A percentile compares a stretch with the other conserved stretches of the same genome.
Evolutionary conservation across 352 stramenopile species (phyloP).

Genomic region (Phytophthora litchii): DNA sequence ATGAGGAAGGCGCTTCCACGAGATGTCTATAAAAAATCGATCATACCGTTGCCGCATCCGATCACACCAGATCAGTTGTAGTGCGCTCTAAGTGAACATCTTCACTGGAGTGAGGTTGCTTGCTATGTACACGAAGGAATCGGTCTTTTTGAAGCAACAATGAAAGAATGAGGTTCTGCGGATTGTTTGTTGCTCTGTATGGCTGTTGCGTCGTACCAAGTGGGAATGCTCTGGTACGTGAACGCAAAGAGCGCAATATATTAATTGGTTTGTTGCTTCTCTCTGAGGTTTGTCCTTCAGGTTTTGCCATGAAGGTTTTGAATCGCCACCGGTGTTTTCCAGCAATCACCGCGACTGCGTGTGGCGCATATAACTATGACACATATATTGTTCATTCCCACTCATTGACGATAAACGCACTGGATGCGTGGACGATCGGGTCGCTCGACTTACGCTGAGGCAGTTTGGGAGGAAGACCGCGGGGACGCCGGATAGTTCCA

Average conservation of each 20-base stretch:
- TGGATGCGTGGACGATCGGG: constrained; percentile 14
- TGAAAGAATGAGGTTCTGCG: constrained; percentile 5
- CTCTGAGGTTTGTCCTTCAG: constrained; percentile 10
- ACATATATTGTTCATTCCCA: constrained; percentile 25
- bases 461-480: constrained; percentile 22
- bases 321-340: constrained; percentile 6
- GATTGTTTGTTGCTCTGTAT: not conserved
- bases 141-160: not conserved
- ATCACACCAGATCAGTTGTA: constrained; percentile 85
- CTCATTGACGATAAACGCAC: constrained; percentile 21
- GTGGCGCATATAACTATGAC: constrained; percentile 24
- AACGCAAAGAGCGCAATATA: constrained; percentile 22
- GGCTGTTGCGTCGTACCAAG: not conserved
- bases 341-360: constrained; percentile 11
- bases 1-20: constrained; percentile 93
- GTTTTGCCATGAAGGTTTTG: constrained; percentile 1
- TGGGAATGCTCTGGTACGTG: too few relatives aligned
- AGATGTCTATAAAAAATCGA: constrained; percentile 90
- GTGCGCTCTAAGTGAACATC: not conserved
- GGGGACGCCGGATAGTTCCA: constrained; percentile 14
- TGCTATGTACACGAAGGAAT: not conserved
- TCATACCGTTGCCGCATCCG: constrained; percentile 88
- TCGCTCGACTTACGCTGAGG: constrained; percentile 19
- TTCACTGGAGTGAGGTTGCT: constrained; percentile 2
- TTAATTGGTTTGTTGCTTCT: constrained; percentile 25